Evolutionary conservation across 106 monocot species (phyloP).

Genomic region (Platanthera guangdongensis): DNA sequence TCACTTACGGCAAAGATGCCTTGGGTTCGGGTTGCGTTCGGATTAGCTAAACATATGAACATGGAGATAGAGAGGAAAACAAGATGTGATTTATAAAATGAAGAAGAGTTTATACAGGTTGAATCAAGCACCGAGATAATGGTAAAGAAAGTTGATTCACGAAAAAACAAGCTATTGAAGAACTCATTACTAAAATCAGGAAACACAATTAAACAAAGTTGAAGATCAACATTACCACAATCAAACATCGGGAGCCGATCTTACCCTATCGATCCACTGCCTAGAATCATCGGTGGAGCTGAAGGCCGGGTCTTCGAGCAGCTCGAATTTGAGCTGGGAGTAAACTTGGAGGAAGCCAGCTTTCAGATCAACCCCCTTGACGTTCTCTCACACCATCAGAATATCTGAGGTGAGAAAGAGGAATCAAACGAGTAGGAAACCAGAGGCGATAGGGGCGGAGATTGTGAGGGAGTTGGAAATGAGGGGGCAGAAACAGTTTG

Average conservation of each 20-base stretch:
- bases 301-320: constrained; percentile 81
- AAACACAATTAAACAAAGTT: background rate
- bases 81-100: no score
- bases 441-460: no score
- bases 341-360: constrained; percentile 51
- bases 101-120: no score
- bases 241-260: background rate
- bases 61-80: no score
- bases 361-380: constrained; percentile 27
- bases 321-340: constrained; percentile 63
- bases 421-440: background rate
- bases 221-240: background rate
- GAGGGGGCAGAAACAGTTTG: no score
- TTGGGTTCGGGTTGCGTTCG: no score
- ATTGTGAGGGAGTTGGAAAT: no score
- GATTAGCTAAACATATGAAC: no score
- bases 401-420: background rate
- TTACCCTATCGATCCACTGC: constrained; percentile 73
- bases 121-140: no score
- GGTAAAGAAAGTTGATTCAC: no score
- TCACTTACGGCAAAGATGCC: no score
- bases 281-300: constrained; percentile 80
- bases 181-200: background rate
- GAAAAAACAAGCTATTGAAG: background rate
- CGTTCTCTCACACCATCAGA: constrained; percentile 19